Base-by-base conservation (phyloP, 2,329 filamentous ascomycete species). In the Paramyrothecium roridum region DNA sequence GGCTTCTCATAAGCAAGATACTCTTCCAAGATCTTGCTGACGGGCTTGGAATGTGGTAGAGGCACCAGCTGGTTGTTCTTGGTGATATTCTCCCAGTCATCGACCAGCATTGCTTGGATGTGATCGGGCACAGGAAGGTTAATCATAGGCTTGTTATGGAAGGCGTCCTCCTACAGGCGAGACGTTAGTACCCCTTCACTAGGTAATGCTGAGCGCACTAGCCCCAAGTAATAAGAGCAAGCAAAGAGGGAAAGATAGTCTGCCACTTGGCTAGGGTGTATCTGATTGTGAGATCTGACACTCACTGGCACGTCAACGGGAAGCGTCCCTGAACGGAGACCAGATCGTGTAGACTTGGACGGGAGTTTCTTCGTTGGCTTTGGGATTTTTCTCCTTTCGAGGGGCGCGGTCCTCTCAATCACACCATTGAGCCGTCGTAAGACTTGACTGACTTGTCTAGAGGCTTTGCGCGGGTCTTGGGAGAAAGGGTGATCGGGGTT, bases 31-130 rank as follows among this genome's bases (percentile, higher is more conserved):
- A 99, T 91, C 61, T 84, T 77, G 60, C 83, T 85, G 57, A 95
- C 91, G 1, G 93, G 86, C 52, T 88, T 84, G 26, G 81, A 79
- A 49, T 91, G 87, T 1, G 95, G 95, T 17, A 99, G 79, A 2
- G 90, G 87, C 33, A 97, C 91, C 3, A 98, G 85, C 68, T 93
- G 90, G 63, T 91, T 85, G 69, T 96, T 95, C 76, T 97, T 98
- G 55, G 95, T 99, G 58, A 99, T 87, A 65, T 97, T 96, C 73
- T 99, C 95, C 95, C 95, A 99, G 71, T 99, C 95, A 69, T 99
- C 95, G 21, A 99, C 95, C 3, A 99, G 84, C 59, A 96, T 82
- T 17, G 90, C 91, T 76, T 98, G 97, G 61, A 99, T 81, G 61
- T 89, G 85, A 68, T 98, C 95, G 0, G 95, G 92, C 60, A 98